Percentiles rank a stretch among this genome's conserved stretches.
These are phyloP conservation scores for Fusarium sororula DNA, from an alignment of 2,329 filamentous ascomycete species.

Conservation along the genomic window DNA sequence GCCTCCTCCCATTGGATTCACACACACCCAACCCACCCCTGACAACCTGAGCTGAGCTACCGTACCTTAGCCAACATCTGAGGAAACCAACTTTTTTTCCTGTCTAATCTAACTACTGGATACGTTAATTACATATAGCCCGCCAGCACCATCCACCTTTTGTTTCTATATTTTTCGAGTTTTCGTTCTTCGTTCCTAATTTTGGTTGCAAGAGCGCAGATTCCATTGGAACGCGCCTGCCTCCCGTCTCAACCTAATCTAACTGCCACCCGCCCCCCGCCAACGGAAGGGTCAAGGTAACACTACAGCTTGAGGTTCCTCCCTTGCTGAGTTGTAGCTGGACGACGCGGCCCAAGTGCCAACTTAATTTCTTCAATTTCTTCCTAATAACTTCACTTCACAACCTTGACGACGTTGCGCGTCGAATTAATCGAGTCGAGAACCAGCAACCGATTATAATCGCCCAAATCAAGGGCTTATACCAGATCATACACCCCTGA, in stretches of 20 bases:
- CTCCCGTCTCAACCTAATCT: constrained; percentile 31
- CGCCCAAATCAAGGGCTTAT: constrained; percentile 5
- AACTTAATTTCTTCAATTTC: constrained; percentile 5
- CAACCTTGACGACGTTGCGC: not conserved
- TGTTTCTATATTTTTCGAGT: not conserved
- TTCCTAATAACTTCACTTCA: constrained; percentile 11
- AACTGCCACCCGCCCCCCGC: constrained; percentile 30
- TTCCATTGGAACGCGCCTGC: constrained; percentile 19
- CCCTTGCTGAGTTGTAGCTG: not conserved
- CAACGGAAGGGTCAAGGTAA: constrained; percentile 1
- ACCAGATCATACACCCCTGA: not conserved
- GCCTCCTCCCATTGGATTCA: constrained; percentile 9
- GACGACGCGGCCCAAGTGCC: not conserved
- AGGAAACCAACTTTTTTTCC: constrained; percentile 30
- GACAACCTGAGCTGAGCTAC: constrained; percentile 28
- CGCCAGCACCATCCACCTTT: not conserved
- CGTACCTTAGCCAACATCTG: constrained; percentile 9
- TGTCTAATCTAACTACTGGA: not conserved
- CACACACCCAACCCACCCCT: constrained; percentile 27
- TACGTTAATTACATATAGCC: constrained; percentile 34
- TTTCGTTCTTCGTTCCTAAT: constrained; percentile 16
- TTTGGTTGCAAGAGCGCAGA: not conserved
- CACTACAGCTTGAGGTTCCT: not conserved
- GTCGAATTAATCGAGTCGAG: constrained; percentile 9
- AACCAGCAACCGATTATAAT: not conserved